Base-by-base conservation (phyloP, 106 monocot genomes). In the Acorus calamus region DNA sequence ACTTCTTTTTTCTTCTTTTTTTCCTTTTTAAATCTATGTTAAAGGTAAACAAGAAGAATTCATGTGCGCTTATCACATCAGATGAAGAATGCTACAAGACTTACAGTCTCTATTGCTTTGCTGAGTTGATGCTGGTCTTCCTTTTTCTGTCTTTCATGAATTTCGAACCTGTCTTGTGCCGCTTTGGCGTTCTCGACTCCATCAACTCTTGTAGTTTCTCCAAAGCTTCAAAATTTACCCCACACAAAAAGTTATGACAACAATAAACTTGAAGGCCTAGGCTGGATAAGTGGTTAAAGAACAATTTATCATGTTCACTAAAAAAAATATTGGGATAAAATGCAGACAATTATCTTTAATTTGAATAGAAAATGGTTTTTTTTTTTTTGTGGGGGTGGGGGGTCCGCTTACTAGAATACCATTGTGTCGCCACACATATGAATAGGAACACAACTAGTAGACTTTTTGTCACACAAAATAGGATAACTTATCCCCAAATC, bases 151-250 rank as follows among this genome's bases (percentile, higher is more conserved):
- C 3, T 52, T 13, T 63, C 7, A 5, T 46, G 3, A 44, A 44
- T 6, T 71, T 70, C 6, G 41, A 47, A 54, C 75, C 46, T 8
- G 53, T 12, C 8, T 61, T 57, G 42, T 59, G 57, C 55, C 63
- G 74, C 58, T 69, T 67, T 49, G 41, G 53, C 55, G 65, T 11
- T 59, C 77, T 65, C 44, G 72, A 69, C 49, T 76, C 62, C 7
- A 69, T 56, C 53, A 50, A 59, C 46, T 69, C 69, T 73, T 73
- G 66, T 56, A 84, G 60, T 61, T 76, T 84, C 54, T 77, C 73
- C 69, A 76, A 47, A 51, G 79, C 84, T 84, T 56, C 11, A 9
- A 72, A 43, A 59, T 42, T 46, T 11, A 44, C 46, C 8, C 28
- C 28, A 28, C 4, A 60, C 44, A 51, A 60, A 53, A 49, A 14